Evolutionary conservation across 2,329 filamentous ascomycete species (phyloP), one percentile per base, ranked within the genome.

Genomic region (Venturia carpophila): DNA sequence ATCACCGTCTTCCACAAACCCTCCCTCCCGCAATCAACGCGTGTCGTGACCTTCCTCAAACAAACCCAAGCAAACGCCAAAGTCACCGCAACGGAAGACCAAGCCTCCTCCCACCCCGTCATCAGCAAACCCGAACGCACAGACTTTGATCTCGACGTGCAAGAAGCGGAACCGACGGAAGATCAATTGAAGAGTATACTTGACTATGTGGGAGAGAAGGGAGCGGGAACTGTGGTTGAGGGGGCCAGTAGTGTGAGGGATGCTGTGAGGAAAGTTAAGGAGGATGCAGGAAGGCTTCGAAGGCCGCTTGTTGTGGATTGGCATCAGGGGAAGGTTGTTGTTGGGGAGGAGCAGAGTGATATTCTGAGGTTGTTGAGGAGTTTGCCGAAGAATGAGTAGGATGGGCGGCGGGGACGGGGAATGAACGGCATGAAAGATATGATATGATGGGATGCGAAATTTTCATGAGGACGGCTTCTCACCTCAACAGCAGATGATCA

Each of bases 1-100:
- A 86, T 97, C 75, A 97, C 93, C 67, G 87, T 99, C 81, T 99
- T 97, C 83, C 92, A 97, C 84, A 90, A 90, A 77, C 85, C 93
- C 66, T 83, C 82, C 71, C 84, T 84, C 64, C 84, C 88, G 27
- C 82, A 88, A 68, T 97, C 92, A 3, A 80, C 85, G 62, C 86
- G 88, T 67, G 88, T 89, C 41, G 84, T 88, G 67, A 87, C 84
- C 52, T 79, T 96, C 64, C 84, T 97, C 67, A 95, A 94, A 79
- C 87, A 93, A 77, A 83, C 86, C 41, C 89, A 90, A 34, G 87
- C 88, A 60, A 85, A 85, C 60, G 86, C 90, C 15, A 76, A 84
- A 41, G 81, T 86, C 67, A 81, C 83, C 27, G 85, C 91, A 11
- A 91, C 89, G 1, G 80, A 87, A 73, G 89, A 92, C 73, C 88